Base-by-base conservation (phyloP, 768 basidiomycete genomes). In the Rhizopogon rudus region DNA sequence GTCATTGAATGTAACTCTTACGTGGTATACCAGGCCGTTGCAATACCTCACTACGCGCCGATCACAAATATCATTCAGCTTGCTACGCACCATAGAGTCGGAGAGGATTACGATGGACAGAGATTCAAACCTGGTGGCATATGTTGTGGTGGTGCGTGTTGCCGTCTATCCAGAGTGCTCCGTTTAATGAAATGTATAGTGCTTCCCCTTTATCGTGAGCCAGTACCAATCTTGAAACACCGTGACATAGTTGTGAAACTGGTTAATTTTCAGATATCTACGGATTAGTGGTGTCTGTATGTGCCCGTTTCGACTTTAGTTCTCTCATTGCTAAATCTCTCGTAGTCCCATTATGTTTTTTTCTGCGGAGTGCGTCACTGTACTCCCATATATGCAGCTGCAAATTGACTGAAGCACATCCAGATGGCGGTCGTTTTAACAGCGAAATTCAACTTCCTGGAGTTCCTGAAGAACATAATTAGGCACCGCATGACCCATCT, bases 51-150 rank as follows among this genome's bases (percentile, higher is more conserved):
- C 62, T 78, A 77, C 64, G 69, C 83, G 2, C 64, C 79, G 13
- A 82, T 87, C 52, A 78, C 81, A 13, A 86, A 87, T 55, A 70
- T 84, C n/a, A 71, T 88, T 35, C 84, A 84, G 63, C 65, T 82
- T 10, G 82, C 80, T 9, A 73, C 71, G 13, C 83, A 84, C 61
- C 71, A 80, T 52, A 77, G 74, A 43, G 67, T 82, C 13, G 76
- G 80, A 44, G 70, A 78, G 44, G 64, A 76, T 35, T 75, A 77
- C 57, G 73, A 71, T 31, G 75, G 79, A 39, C 77, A 74, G 41
- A 72, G 84, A 31, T 85, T 78, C 62, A 75, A 77, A 53, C 76
- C 81, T 3, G 86, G 86, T 4, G 87, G 88, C 62, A 71, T 83
- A 6, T 78, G 79, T 9, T 73, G 80, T 51, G 84, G 75, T 66